A percentile compares a stretch with the other conserved stretches of the same genome.
phyloP scores from a whole-genome alignment of 345 rosid species.

The Limnanthes douglasii region DNA sequence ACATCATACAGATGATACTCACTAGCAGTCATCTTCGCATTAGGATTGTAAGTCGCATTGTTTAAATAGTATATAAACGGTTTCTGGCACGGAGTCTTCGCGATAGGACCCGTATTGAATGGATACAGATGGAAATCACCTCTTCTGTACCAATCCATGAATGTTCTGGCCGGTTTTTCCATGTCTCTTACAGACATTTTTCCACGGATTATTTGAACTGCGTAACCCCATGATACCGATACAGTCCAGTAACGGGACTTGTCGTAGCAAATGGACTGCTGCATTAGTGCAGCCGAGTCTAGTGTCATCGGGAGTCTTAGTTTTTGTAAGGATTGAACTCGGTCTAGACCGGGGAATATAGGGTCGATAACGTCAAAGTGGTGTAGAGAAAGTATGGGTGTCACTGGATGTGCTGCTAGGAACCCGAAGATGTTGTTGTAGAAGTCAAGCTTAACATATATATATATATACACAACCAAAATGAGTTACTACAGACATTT shows the following conservation, averaged over 20 bases:
- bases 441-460: conserved; percentile 67
- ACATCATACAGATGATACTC: conserved; percentile 17
- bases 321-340: conserved; percentile 27
- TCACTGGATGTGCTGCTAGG: conserved; percentile 58
- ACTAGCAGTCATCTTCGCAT: conserved; percentile 18
- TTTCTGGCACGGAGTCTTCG: conserved; percentile 23
- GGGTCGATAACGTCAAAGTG: conserved; percentile 53
- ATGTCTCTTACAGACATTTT: conserved; percentile 32
- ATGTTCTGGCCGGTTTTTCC: conserved; percentile 38
- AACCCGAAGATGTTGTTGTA: conserved; percentile 44
- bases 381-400: conserved; percentile 62
- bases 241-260: conserved; percentile 37
- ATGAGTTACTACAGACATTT: too few relatives aligned
- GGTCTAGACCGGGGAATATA: conserved; percentile 37
- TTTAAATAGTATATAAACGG: conserved; percentile 36
- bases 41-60: conserved; percentile 13
- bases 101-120: conserved; percentile 41
- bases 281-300: conserved; percentile 53
- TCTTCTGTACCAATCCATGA: conserved; percentile 37
- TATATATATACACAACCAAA: too few relatives aligned
- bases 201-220: conserved; percentile 42
- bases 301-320: conserved; percentile 23
- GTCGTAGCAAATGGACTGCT: conserved; percentile 68
- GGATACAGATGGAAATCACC: conserved; percentile 17
- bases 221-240: conserved; percentile 75